Evolutionary conservation across 1,284 basidiomycete genomes (phyloP), one percentile per base, ranked within the genome.

Genomic region (Ustilago trichophora): DNA sequence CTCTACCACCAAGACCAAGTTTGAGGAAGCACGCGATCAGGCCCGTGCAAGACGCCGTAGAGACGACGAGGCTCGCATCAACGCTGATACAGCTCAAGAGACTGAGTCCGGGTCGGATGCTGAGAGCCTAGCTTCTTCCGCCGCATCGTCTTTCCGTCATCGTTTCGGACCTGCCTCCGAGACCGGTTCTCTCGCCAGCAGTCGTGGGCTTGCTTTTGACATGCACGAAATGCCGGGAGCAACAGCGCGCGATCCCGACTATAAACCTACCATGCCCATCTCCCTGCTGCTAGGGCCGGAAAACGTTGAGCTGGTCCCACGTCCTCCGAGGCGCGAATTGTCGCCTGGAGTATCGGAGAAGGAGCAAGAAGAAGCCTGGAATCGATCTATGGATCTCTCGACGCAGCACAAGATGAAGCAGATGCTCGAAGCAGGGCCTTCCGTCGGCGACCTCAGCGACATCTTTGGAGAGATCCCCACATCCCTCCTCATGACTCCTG

Each of bases 401-500:
- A 60, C 45, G 49, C 67, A 70, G 40, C 33, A 48, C 34, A 55
- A 56, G 49, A 54, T 70, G 51, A 47, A 48, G 32, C 34, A 54
- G 24, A 59, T 70, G 56, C 45, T 70, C 32, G 56, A 70, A 48
- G 60, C 60, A 1, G 67, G 67, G 5, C 60, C 60, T 1, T 33
- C 60, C 16, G 60, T 35, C 2, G 36, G 31, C 22, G 67, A 70
- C 21, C 56, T 70, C 22, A 57, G 34, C 38, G 67, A 70, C 25
- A 48, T 64, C 25, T 64, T 65, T 41, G 63, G 57, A 16, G 68
- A 71, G 33, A 50, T 57, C 40, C 68, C 68, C 6, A 66, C 54
- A 4, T 70, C 67, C 4, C 31, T 70, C 25, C 67, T 70, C 26
- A 65, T 54, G 46, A 56, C 60, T 8, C 67, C 67, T 1, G 48